Percentiles rank a stretch among this genome's conserved stretches.
These are phyloP conservation scores for Striga hermonthica DNA, from an alignment of 305 asterid species.

Conservation along the genomic window DNA sequence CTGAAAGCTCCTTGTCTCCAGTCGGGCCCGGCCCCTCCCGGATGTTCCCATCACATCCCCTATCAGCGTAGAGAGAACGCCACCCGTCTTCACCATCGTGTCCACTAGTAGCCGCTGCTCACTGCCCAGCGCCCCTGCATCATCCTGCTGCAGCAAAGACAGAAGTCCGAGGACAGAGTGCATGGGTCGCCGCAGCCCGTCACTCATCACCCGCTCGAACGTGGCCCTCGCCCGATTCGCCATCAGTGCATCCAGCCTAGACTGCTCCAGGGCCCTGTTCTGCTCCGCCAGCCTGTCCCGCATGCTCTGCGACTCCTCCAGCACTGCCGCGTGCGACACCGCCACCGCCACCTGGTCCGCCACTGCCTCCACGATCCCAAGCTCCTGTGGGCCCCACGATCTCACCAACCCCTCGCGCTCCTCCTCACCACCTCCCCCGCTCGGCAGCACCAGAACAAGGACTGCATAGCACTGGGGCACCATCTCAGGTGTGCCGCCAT, in stretches of 20 bases:
- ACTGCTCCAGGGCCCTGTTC: slow-evolving; percentile 80
- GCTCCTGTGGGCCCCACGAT: slow-evolving; percentile 70
- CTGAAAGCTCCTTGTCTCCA: slow-evolving; percentile 66
- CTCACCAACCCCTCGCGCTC: slow-evolving; percentile 82
- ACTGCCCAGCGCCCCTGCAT: slow-evolving; percentile 30
- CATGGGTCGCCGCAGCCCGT: slow-evolving; percentile 91
- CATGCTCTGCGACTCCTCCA: slow-evolving; percentile 92
- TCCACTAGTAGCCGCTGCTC: slow-evolving; percentile 77
- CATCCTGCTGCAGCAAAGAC: slow-evolving; percentile 75
- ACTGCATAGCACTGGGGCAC: slow-evolving; percentile 82
- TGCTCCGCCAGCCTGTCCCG: slow-evolving; percentile 75
- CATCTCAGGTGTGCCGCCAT: slow-evolving; percentile 92
- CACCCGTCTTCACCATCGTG: slow-evolving; percentile 77
- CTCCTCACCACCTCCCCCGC: slow-evolving; percentile 73
- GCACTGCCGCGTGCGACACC: slow-evolving; percentile 91
- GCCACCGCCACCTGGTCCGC: slow-evolving; percentile 99
- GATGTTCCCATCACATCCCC: slow-evolving; percentile 85
- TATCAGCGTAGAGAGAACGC: slow-evolving; percentile 67
- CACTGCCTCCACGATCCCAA: slow-evolving; percentile 86
- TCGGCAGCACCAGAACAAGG: slow-evolving; percentile 66
- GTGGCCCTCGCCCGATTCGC: slow-evolving; percentile 86
- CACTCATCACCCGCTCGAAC: slow-evolving; percentile 89
- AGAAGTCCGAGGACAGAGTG: slow-evolving; percentile 83
- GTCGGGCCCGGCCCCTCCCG: slow-evolving; percentile 55
- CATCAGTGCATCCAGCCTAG: slow-evolving; percentile 77